These are phyloP conservation scores for Craterostigma plantagineum DNA, from an alignment of 257 asterid species.

Conservation along the genomic window DNA sequence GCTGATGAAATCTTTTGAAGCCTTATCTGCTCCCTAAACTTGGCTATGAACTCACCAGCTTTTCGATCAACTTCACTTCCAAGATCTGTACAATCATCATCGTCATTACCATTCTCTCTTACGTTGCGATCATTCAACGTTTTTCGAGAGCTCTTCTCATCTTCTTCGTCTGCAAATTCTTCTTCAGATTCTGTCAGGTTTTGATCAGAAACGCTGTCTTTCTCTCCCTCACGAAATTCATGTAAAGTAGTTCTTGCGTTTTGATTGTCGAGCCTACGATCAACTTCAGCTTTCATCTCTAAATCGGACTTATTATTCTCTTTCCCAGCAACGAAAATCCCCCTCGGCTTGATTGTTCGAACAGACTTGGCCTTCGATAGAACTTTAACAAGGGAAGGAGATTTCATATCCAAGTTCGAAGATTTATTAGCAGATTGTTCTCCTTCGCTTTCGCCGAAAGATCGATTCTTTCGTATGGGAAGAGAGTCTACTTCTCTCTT, in stretches of 20 bases:
- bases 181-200: slow-evolving; percentile 12
- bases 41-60: slow-evolving; percentile 90
- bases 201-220: slow-evolving; percentile 12
- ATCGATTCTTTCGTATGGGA: slow-evolving; percentile 8
- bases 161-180: too few species aligned
- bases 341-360: slow-evolving; percentile 41
- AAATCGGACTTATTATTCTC: slow-evolving; percentile 12
- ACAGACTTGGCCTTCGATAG: slow-evolving; percentile 51
- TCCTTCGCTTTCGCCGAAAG: slow-evolving; percentile 5
- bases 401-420: slow-evolving; percentile 17
- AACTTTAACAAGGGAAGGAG: slow-evolving; percentile 21
- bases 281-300: slow-evolving; percentile 13
- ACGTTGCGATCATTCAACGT: neutral
- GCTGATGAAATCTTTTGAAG: slow-evolving; percentile 45
- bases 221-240: slow-evolving; percentile 17
- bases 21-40: slow-evolving; percentile 80
- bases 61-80: slow-evolving; percentile 71
- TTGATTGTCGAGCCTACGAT: slow-evolving; percentile 8
- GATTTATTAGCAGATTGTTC: slow-evolving; percentile 15
- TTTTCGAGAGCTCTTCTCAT: neutral
- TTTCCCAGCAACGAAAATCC: slow-evolving; percentile 13
- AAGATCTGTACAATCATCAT: slow-evolving; percentile 10
- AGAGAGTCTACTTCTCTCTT: slow-evolving; percentile 16
- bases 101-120: slow-evolving; percentile 18
- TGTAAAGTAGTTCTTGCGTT: slow-evolving; percentile 17